Base-by-base conservation (phyloP, 805 yeast species). In the Candida tallmaniae region DNA sequence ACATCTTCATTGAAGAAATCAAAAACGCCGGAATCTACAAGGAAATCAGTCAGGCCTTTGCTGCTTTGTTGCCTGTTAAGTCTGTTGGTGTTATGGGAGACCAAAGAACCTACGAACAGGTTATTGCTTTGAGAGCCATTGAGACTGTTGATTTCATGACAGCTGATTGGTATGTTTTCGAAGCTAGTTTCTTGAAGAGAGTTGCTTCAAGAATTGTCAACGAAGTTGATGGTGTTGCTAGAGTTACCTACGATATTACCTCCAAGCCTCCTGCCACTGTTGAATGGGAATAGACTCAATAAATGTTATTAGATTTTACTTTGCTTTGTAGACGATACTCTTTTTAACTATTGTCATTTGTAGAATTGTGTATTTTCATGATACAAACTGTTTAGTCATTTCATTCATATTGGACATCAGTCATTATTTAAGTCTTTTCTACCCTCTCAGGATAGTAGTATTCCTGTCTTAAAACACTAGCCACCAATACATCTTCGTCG, bases 41-140 rank as follows among this genome's bases (percentile, higher is more conserved):
- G 57, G 70, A 90, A 56, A 93, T 93, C 50, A 83, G 97, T 29
- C 99, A 93, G 70, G 98, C 98, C 13, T 93, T 93, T 58, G 99
- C 99, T 39, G 88, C 94, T 47, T 73, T 93, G 51, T 74, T 93
- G 56, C 99, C 99, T 12, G 98, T 93, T 48, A 89, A 88, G 70
- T 85, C 97, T 35, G 99, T 93, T 38, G 99, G 99, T 71, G 99
- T 93, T 47, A 86, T 87, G 96, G 99, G 99, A 58, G 99, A 93
- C 67, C 95, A 93, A 74, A 83, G 99, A 73, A 87, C 97, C 41
- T 93, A 93, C 60, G 98, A 93, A 64, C 99, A 93, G 71, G 99
- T 93, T 44, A 93, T 93, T 70, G 98, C 98, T 31, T 77, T 93
- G 59, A 83, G 99, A 69, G 98, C 98, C 49, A 87, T 93, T 52